phyloP scores from a whole-genome alignment of 169 alveolate genomes.

The Eimeria necatrix region DNA sequence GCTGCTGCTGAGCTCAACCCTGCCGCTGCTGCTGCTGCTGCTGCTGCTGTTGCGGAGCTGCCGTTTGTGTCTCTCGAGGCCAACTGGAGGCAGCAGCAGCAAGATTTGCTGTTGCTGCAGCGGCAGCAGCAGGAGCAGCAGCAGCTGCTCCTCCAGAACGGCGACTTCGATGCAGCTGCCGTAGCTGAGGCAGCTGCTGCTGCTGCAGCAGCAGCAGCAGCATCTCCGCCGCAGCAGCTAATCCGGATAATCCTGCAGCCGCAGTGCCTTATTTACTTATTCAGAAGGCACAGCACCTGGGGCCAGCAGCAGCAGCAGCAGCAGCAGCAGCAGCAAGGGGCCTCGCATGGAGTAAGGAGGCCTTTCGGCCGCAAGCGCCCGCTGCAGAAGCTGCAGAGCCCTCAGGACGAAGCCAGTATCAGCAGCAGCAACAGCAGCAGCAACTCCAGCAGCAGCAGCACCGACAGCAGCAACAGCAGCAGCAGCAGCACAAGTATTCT shows the following conservation, averaged over 20 bases:
- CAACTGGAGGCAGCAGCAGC: conserved; percentile 26
- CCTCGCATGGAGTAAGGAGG: not conserved
- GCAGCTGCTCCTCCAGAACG: not conserved
- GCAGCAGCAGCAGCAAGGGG: not conserved
- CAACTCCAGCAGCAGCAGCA: not conserved
- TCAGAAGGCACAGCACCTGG: not conserved
- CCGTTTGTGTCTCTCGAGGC: not conserved
- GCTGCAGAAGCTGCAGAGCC: not conserved
- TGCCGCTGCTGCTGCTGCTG: not conserved
- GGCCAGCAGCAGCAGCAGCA: not conserved
- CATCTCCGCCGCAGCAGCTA: not conserved
- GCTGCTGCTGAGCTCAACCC: not conserved
- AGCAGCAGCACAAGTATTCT: not conserved
- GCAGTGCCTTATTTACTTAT: not conserved
- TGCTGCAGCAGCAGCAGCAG: not conserved
- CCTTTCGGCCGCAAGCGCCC: not conserved
- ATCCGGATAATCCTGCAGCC: not conserved
- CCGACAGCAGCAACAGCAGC: not conserved
- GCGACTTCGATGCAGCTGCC: not conserved
- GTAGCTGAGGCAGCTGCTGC: conserved; percentile 20
- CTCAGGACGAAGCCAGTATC: not conserved
- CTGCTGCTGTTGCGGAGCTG: conserved; percentile 24
- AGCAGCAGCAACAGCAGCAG: not conserved
- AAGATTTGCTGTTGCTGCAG: conserved; percentile 5
- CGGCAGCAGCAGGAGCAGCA: conserved; percentile 1